Evolutionary conservation across 176 grass and related monocot species (phyloP).

Genomic region (Stipa capillata): DNA sequence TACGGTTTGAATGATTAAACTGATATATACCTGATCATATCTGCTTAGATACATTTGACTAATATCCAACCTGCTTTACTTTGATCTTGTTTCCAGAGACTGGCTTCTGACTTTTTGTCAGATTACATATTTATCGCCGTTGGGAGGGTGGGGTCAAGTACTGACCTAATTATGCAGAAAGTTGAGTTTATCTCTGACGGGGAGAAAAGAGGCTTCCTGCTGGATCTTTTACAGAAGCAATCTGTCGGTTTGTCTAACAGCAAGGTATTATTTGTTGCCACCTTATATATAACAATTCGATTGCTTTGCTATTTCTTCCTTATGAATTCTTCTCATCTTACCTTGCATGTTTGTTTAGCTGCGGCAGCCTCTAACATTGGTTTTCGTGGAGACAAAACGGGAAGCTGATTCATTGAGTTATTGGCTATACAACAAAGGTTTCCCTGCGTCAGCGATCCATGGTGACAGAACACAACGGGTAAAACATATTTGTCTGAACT

Average conservation of each 20-base stretch:
- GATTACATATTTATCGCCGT: conserved; percentile 73
- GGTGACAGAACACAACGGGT: conserved; percentile 64
- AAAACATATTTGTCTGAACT: neutral
- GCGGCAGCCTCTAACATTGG: conserved; percentile 51
- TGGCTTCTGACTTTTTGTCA: conserved; percentile 58
- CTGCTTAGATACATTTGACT: neutral
- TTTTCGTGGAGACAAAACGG: conserved; percentile 85
- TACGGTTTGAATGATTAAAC: neutral
- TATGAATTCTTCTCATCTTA: neutral
- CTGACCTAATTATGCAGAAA: conserved; percentile 64
- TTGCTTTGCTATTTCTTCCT: neutral
- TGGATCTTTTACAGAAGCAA: conserved; percentile 48
- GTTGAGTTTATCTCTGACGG: conserved; percentile 47
- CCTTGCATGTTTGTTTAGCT: conserved; percentile 8
- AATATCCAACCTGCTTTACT: neutral
- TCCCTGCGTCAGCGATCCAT: conserved; percentile 60
- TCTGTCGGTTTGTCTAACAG: conserved; percentile 13
- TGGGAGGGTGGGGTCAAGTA: conserved; percentile 64
- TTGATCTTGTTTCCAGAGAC: conserved; percentile 23
- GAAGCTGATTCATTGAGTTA: conserved; percentile 49
- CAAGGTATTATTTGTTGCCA: conserved; percentile 31
- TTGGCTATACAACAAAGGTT: conserved; percentile 50
- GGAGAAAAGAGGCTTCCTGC: conserved; percentile 51
- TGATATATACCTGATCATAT: neutral
- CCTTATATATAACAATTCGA: neutral